Evolutionary conservation across 2,329 filamentous ascomycete genomes (phyloP).

Genomic region (Fusarium protoensiforme): DNA sequence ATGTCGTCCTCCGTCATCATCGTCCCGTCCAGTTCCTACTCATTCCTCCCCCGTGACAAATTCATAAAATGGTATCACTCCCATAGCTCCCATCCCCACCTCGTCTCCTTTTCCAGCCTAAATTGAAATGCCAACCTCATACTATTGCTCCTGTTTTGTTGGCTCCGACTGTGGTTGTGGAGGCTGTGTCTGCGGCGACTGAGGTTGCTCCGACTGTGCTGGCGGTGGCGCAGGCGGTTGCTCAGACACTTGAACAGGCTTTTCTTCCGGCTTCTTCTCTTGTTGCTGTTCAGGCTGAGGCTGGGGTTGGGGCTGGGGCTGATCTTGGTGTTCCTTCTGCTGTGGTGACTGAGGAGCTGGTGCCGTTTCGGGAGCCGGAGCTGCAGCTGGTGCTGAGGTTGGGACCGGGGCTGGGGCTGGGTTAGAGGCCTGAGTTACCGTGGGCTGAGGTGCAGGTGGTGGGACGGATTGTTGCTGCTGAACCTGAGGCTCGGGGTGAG

Average conservation of each 20-base stretch:
- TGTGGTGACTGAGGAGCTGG: conserved; percentile 10
- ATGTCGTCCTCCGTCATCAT: conserved; percentile 20
- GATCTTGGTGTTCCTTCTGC: not conserved
- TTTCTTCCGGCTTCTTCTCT: conserved; percentile 12
- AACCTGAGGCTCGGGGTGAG: not conserved
- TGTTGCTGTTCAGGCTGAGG: not conserved
- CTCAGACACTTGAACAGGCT: conserved; percentile 2
- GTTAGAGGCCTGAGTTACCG: not conserved
- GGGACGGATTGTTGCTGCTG: not conserved
- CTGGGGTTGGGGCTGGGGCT: not conserved
- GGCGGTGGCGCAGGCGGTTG: conserved; percentile 5
- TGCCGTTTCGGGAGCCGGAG: not conserved
- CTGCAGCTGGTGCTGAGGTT: not conserved
- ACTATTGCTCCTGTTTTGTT: conserved; percentile 17
- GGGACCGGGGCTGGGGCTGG: not conserved
- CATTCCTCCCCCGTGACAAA: conserved; percentile 18
- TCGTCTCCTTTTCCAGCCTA: conserved; percentile 3
- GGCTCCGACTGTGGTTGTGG: conserved; percentile 15
- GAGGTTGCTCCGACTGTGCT: not conserved
- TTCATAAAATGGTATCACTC: conserved; percentile 19
- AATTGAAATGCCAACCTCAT: not conserved
- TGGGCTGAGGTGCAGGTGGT: not conserved
- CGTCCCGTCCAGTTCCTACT: conserved; percentile 20
- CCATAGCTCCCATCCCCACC: not conserved
- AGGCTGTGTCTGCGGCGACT: not conserved